A percentile compares a stretch with the other conserved stretches of the same genome.
These are phyloP conservation scores for Auricularia cornea DNA, from an alignment of 768 basidiomycete genomes.

Conservation along the genomic window DNA sequence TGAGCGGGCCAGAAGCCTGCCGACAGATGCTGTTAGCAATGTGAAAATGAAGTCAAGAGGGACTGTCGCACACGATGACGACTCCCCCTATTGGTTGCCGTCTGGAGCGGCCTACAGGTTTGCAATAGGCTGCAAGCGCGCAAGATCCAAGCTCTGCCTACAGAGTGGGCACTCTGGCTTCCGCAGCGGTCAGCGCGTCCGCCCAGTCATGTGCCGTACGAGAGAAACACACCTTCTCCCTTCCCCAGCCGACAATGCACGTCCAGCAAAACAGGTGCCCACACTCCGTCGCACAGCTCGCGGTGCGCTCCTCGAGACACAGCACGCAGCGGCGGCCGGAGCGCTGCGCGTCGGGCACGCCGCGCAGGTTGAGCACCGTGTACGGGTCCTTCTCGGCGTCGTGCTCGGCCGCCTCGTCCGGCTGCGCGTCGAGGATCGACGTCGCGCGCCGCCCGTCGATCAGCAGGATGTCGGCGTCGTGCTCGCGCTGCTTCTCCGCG, in stretches of 20 bases:
- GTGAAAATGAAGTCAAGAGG: too few relatives aligned
- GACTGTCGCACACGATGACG: too few relatives aligned
- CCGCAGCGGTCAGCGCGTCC: too few relatives aligned
- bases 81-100: too few relatives aligned
- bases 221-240: slow-evolving; percentile 68
- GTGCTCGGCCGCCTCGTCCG: slow-evolving; percentile 40
- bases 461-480: slow-evolving; percentile 31
- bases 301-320: slow-evolving; percentile 77
- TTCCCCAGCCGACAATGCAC: slow-evolving; percentile 82
- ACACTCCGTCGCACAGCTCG: slow-evolving; percentile 78
- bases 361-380: slow-evolving; percentile 52
- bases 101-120: too few relatives aligned
- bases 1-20: too few relatives aligned
- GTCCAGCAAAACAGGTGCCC: slow-evolving; percentile 88
- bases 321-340: slow-evolving; percentile 68
- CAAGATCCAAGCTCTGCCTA: slow-evolving; percentile 63
- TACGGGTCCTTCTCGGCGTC: slow-evolving; percentile 61
- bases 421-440: slow-evolving; percentile 50
- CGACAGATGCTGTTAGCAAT: too few relatives aligned
- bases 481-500: slow-evolving; percentile 18
- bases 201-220: too few relatives aligned
- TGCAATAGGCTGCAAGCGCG: slow-evolving; percentile 70
- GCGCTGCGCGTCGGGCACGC: slow-evolving; percentile 44
- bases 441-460: slow-evolving; percentile 44
- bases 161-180: slow-evolving; percentile 85